Percentiles rank a stretch among this genome's conserved stretches.
phyloP scores from a whole-genome alignment of 2,329 filamentous ascomycete species.

The Epichloe uncinata region DNA sequence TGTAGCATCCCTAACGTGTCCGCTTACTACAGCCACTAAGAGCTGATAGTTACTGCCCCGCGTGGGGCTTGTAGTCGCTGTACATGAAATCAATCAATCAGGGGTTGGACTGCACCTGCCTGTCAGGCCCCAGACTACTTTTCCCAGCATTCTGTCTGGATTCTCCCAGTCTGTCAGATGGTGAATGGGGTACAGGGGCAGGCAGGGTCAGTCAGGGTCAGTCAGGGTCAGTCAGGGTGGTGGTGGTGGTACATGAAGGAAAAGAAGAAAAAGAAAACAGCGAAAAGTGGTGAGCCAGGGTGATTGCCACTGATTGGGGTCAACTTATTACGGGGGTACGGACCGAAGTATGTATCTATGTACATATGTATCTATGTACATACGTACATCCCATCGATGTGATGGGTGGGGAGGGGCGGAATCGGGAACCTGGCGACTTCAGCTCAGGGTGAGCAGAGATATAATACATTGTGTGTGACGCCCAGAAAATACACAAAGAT shows the following conservation, averaged over 20 bases:
- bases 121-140: neutral
- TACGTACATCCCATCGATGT: slow-evolving; percentile 1
- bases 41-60: no score
- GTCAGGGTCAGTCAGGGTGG: neutral
- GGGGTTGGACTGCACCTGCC: no score
- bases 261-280: neutral
- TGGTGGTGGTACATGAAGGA: neutral
- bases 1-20: no score
- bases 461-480: slow-evolving; percentile 9
- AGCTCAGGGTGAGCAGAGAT: slow-evolving; percentile 6
- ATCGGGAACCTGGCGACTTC: slow-evolving; percentile 4
- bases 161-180: slow-evolving; percentile 1
- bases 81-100: no score
- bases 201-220: neutral
- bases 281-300: slow-evolving; percentile 2
- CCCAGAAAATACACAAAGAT: neutral
- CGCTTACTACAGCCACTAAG: no score
- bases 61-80: no score
- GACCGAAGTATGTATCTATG: neutral
- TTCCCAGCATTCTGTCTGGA: neutral
- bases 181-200: neutral
- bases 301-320: neutral
- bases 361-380: no score
- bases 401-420: neutral
- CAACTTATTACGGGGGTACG: neutral